Conservation (phyloP, 1,139 yeast genomes). For the Sugiyamaella grinbergsii region DNA sequence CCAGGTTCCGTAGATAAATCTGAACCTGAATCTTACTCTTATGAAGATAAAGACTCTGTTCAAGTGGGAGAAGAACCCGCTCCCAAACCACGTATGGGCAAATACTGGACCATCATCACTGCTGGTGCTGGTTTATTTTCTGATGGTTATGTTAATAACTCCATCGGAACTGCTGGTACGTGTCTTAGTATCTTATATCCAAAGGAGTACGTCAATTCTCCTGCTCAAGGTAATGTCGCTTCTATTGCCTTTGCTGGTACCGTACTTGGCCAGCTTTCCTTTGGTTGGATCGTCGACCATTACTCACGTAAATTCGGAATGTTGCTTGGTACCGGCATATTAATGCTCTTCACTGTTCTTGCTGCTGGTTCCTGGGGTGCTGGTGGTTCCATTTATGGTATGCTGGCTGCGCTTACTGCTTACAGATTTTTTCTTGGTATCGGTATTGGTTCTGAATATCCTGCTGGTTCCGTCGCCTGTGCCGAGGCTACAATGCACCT, state of each 20-base stretch:
- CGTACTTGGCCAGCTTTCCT: conserved; percentile 78
- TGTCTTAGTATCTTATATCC: conserved; percentile 69
- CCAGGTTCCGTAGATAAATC: conserved; percentile 13
- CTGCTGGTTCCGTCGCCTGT: conserved; percentile 90
- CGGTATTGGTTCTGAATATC: conserved; percentile 81
- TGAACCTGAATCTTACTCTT: conserved; percentile 1
- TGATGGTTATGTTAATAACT: conserved; percentile 87
- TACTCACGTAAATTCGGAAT: conserved; percentile 78
- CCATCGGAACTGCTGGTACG: conserved; percentile 74
- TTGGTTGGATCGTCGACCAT: conserved; percentile 80
- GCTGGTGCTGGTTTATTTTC: conserved; percentile 92
- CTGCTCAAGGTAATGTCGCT: conserved; percentile 74
- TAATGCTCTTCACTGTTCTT: conserved; percentile 73
- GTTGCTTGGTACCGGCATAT: conserved; percentile 70
- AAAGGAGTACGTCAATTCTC: conserved; percentile 57
- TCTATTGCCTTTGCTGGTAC: conserved; percentile 93
- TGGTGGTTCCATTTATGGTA: conserved; percentile 57
- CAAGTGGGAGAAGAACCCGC: conserved; percentile 13
- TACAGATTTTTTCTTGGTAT: conserved; percentile 86
- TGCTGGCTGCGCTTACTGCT: conserved; percentile 78
- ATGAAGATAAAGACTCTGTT: conserved; percentile 3
- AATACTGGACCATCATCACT: conserved; percentile 74
- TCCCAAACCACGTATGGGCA: conserved; percentile 25
- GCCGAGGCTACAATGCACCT: conserved; percentile 85
- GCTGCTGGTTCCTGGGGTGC: conserved; percentile 90